Conservation (phyloP, 1,284 basidiomycete genomes). For the Fomitopsis betulina region DNA sequence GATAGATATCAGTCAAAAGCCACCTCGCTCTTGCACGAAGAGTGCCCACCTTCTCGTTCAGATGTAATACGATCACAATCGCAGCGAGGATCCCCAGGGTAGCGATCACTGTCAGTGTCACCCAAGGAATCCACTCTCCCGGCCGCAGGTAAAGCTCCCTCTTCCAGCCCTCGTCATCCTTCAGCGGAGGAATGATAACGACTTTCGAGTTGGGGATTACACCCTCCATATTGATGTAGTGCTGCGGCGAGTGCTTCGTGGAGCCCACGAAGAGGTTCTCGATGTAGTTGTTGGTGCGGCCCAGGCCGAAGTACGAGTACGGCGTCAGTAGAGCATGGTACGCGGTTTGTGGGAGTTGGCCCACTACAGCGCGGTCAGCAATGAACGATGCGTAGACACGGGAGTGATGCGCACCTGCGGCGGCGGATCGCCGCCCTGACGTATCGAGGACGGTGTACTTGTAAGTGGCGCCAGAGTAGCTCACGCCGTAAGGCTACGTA, state of each 20-base stretch:
- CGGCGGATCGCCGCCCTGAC: constrained; percentile 84
- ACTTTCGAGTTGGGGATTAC: constrained; percentile 97
- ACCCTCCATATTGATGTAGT: constrained; percentile 91
- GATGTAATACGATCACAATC: constrained; percentile 84
- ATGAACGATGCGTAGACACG: not conserved
- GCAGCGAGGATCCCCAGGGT: constrained; percentile 73
- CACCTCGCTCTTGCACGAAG: not conserved
- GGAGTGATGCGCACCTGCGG: constrained; percentile 56
- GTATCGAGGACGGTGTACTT: constrained; percentile 98
- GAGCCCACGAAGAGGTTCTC: constrained; percentile 94
- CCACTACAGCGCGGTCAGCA: constrained; percentile 45
- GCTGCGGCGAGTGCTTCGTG: constrained; percentile 64
- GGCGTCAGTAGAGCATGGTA: constrained; percentile 90
- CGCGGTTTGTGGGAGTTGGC: constrained; percentile 88
- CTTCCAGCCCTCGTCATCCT: constrained; percentile 64
- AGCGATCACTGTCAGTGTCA: constrained; percentile 80
- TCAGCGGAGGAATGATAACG: constrained; percentile 82
- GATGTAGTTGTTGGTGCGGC: constrained; percentile 99
- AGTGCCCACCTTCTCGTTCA: constrained; percentile 81
- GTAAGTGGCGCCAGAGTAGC: constrained; percentile 92
- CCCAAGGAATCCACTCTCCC: constrained; percentile 98
- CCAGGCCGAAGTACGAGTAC: constrained; percentile 95
- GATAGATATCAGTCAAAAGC: not conserved
- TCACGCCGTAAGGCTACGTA: constrained; percentile 84
- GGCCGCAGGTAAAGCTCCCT: constrained; percentile 90